Percentiles rank a stretch among this genome's conserved stretches.
Conservation (phyloP, 768 basidiomycete species). For the Tricholoma flavovirens region DNA sequence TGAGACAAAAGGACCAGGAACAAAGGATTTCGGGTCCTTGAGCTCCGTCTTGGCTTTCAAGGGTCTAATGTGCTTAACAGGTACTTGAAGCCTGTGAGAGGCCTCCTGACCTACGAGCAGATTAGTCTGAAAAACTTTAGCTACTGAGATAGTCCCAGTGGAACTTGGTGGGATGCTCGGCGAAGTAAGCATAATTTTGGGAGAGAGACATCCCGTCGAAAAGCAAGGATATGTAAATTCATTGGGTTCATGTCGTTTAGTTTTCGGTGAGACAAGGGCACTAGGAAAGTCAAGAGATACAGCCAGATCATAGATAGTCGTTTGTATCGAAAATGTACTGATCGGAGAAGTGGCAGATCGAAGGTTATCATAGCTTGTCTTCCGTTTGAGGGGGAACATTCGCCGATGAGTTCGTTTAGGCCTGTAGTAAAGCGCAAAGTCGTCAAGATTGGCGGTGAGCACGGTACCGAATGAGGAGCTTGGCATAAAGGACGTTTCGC, state of each 20-base stretch:
- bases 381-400: conserved; percentile 5
- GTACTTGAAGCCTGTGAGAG: neutral
- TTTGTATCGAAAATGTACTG: conserved; percentile 7
- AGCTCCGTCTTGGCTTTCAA: neutral
- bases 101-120: neutral
- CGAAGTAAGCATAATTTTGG: conserved; percentile 13
- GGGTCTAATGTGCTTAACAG: neutral
- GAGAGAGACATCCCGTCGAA: conserved; percentile 1
- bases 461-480: neutral
- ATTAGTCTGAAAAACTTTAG: neutral
- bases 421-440: conserved; percentile 11
- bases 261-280: conserved; percentile 1
- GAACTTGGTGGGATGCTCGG: conserved; percentile 9
- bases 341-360: conserved; percentile 1
- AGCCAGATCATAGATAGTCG: conserved; percentile 15
- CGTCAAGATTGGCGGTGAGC: conserved; percentile 6
- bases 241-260: neutral
- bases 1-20: neutral
- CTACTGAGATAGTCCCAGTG: neutral
- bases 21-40: neutral
- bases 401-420: neutral
- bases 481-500: conserved; percentile 13
- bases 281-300: neutral
- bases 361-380: conserved; percentile 1
- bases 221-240: neutral